These are phyloP conservation scores for Kwoniella europaea DNA, from an alignment of 768 basidiomycete species.

Conservation along the genomic window DNA sequence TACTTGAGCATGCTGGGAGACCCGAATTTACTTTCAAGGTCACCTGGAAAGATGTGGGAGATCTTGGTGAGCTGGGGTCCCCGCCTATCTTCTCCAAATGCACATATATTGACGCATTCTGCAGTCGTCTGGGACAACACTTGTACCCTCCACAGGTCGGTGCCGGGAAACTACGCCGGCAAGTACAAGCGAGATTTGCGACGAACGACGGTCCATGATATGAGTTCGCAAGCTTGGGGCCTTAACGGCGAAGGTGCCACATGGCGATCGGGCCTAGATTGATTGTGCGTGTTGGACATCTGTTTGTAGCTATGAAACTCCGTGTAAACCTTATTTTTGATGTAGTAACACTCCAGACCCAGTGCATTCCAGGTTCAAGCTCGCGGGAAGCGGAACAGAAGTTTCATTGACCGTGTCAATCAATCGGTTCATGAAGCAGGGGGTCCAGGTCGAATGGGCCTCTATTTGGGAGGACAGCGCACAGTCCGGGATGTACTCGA, in stretches of 20 bases:
- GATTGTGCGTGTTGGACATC: neutral
- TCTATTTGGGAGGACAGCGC: too few relatives aligned
- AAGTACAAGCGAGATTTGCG: conserved; percentile 31
- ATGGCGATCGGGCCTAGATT: conserved; percentile 21
- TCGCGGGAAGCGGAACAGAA: too few relatives aligned
- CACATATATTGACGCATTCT: too few relatives aligned
- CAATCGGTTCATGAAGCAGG: too few relatives aligned
- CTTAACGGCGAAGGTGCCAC: conserved; percentile 48
- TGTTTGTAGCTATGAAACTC: too few relatives aligned
- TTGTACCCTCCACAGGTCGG: conserved; percentile 26
- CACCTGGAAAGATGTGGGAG: conserved; percentile 25
- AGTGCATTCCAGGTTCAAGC: too few relatives aligned
- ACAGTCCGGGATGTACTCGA: too few relatives aligned
- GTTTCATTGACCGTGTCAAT: too few relatives aligned
- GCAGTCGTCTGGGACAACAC: conserved; percentile 35
- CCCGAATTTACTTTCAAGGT: conserved; percentile 20
- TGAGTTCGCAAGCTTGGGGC: conserved; percentile 29
- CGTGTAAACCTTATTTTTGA: too few relatives aligned
- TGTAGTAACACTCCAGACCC: too few relatives aligned
- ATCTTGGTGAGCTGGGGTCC: conserved; percentile 13
- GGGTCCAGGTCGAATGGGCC: too few relatives aligned
- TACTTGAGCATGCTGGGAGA: conserved; percentile 17
- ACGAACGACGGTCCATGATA: conserved; percentile 34
- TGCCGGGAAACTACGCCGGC: conserved; percentile 22
- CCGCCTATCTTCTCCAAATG: too few relatives aligned